Evolutionary conservation across 1,284 basidiomycete genomes (phyloP).

Genomic region (Takashimella tepidaria): DNA sequence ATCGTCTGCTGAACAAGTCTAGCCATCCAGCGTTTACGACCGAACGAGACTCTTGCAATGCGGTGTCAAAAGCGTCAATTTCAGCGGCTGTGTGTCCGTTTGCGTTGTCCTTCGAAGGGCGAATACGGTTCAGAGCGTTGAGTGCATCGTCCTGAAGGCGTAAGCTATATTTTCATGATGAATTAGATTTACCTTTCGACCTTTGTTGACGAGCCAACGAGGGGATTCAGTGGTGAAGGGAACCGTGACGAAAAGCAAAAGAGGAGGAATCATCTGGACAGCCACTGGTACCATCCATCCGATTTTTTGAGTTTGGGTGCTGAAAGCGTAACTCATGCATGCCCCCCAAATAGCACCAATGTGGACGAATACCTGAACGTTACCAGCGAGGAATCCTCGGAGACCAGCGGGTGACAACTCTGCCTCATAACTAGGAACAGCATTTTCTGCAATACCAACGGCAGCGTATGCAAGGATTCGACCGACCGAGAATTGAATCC

Average conservation of each 20-base stretch:
- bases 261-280: constrained; percentile 20
- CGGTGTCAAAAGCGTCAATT: constrained; percentile 2
- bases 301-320: constrained; percentile 1
- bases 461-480: constrained; percentile 21
- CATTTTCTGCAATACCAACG: constrained; percentile 20
- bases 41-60: neutral
- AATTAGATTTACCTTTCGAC: neutral
- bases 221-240: constrained; percentile 20
- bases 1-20: constrained; percentile 7
- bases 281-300: constrained; percentile 9
- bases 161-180: constrained; percentile 9
- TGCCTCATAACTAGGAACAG: constrained; percentile 15
- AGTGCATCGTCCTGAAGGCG: constrained; percentile 10
- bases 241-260: constrained; percentile 12
- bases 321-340: constrained; percentile 7
- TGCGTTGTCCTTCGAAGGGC: constrained; percentile 9
- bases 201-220: constrained; percentile 23
- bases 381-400: constrained; percentile 4
- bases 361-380: constrained; percentile 2
- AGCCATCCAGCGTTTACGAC: constrained; percentile 6
- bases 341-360: constrained; percentile 11
- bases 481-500: constrained; percentile 14
- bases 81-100: constrained; percentile 11
- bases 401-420: constrained; percentile 8
- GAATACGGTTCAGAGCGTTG: constrained; percentile 11